A percentile compares a stretch with the other conserved stretches of the same genome.
Conservation (phyloP, 805 yeast species). For the Zygosaccharomyces bailii region DNA sequence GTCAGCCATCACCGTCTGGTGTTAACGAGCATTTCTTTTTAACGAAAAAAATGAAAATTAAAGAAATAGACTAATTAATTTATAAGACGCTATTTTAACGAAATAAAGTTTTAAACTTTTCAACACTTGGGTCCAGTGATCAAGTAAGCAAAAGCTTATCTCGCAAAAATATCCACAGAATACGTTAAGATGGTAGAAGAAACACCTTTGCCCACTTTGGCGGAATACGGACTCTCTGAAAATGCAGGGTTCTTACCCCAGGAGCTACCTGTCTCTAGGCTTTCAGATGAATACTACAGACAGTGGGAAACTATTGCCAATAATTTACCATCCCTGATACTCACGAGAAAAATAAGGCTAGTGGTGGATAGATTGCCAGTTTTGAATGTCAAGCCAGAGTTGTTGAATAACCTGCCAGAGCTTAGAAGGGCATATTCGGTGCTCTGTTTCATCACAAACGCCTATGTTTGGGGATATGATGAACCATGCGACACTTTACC, state of each 20-base stretch:
- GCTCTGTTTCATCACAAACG: constrained; percentile 78
- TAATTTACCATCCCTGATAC: constrained; percentile 68
- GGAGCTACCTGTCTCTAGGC: constrained; percentile 53
- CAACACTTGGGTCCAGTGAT: too few species aligned
- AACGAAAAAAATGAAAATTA: not conserved
- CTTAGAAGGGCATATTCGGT: constrained; percentile 78
- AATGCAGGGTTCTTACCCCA: constrained; percentile 77
- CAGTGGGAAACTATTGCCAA: constrained; percentile 75
- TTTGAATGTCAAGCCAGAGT: constrained; percentile 47
- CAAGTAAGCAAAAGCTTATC: too few species aligned
- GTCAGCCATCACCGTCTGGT: not conserved
- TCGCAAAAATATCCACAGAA: too few species aligned
- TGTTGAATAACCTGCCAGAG: constrained; percentile 42
- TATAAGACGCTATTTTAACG: not conserved
- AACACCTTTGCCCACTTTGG: constrained; percentile 45
- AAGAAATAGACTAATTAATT: not conserved
- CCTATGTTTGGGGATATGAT: constrained; percentile 83
- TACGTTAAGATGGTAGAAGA: constrained; percentile 16
- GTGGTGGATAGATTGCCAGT: constrained; percentile 65
- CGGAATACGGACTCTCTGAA: constrained; percentile 67
- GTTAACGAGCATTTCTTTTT: not conserved
- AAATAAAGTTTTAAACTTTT: too few species aligned
- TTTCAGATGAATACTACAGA: constrained; percentile 59
- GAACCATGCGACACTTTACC: constrained; percentile 64
- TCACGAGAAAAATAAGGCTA: constrained; percentile 57